Evolutionary conservation across 768 basidiomycete genomes (phyloP), one percentile per base, ranked within the genome.

Genomic region (Mycena maculata): DNA sequence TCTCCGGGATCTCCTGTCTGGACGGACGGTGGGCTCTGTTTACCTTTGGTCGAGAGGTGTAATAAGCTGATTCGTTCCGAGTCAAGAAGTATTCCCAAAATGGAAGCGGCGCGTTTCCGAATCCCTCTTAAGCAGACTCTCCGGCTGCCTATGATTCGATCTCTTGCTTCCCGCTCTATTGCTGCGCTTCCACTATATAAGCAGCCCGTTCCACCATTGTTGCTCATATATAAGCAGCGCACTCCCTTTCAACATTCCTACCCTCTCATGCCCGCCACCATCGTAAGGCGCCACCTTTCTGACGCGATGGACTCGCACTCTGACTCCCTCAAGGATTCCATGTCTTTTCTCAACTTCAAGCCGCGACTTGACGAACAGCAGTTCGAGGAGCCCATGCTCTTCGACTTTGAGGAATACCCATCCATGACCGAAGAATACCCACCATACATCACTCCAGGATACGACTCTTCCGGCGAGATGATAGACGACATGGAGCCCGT

Each of bases 361-460:
- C 60, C 72, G 54, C 72, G 72, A 65, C 82, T 80, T 73, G 77
- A 80, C 65, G 61, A 60, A 16, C 50, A 55, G 18, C 55, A 54
- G 22, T 61, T 62, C 23, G 69, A 71, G 23, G 69, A 71, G 33
- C 61, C 58, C 6, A 71, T 71, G 69, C 83, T 83, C 69, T 78
- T 87, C 75, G 88, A 90, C 72, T 80, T 88, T 73, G 88, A 90
- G 72, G 86, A 88, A 47, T 61, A 5, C 65, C 33, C 67, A 25
- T 61, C 49, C 4, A 18, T 5, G 2, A 15, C 48, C 15, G 20
- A 50, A 22, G 8, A 1, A 12, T 15, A 50, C 22, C 30, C 30
- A n/a, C n/a, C 33, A 13, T 52, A 45, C 47, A 28, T 25, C 28
- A 41, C 60, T 9, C 47, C 65, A 20, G 62, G 58, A 5, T 67